Evolutionary conservation across 1,139 yeast genomes (phyloP), one percentile per base, ranked within the genome.

Genomic region (Debaryomyces subglobosus): DNA sequence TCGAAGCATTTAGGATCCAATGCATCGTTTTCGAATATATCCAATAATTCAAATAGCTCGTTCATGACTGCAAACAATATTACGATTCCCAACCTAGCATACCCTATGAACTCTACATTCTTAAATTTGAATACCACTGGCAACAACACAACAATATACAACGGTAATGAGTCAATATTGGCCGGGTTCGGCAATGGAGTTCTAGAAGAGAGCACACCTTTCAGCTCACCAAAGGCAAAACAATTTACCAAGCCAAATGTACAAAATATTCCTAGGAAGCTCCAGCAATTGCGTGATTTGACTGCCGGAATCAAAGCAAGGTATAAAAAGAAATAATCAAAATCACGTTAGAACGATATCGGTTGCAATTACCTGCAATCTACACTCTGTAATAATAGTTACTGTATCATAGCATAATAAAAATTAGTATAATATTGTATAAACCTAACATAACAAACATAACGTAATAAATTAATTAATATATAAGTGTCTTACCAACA

Each of bases 141-240:
- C 2, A 60, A 63, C 49, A 52, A 58, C 42, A 59, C 70, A 7
- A 59, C 68, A 10, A 49, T 53, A 45, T 62, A 54, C 16, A 65
- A 63, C 21, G 42, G 18, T 8, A 41, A 45, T 23, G 45, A 36
- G 40, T 68, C 71, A 15, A 63, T 62, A 16, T 59, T 69, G 38
- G 63, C 68, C 10, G 73, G 69, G n/a, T 69, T 72, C 55, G 79
- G 77, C 2, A 64, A 60, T 36, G 78, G 76, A 5, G 68, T 74
- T 2, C 57, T 71, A 4, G 75, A 71, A 49, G 78, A 72, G 48
- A 74, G 78, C 45, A 72, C 78, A 0, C 77, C 77, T 4, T 61
- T 61, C 35, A 63, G 59, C 18, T 67, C 77, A 0, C 74, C 76
- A 1, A 60, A 60, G 38, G 53, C 58, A 23, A 46, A 48, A 30